Evolutionary conservation across 345 rosid genomes (phyloP).

Genomic region (Chamaenerion angustifolium): DNA sequence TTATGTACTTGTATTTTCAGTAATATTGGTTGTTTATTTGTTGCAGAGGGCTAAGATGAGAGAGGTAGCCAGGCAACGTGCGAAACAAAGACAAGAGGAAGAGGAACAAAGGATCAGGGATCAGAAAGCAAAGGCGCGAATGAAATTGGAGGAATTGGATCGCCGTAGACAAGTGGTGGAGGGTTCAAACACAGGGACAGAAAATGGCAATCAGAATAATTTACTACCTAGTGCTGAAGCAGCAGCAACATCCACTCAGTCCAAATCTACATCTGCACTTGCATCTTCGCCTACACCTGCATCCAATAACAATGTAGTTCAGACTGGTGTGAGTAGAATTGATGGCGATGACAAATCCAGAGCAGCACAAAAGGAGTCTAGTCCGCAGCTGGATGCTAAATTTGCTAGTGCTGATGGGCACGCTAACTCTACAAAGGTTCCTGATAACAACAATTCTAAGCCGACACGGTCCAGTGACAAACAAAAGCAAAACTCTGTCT

Average conservation of each 20-base stretch:
- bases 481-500: slow-evolving; percentile 35
- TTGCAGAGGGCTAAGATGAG: slow-evolving; percentile 61
- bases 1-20: slow-evolving; percentile 6
- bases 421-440: slow-evolving; percentile 16
- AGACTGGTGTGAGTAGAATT: slow-evolving; percentile 15
- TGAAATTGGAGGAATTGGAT: slow-evolving; percentile 74
- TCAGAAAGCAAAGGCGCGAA: slow-evolving; percentile 77
- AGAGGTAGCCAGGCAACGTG: slow-evolving; percentile 37
- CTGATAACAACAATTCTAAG: slow-evolving; percentile 26
- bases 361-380: slow-evolving; percentile 13
- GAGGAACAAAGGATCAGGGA: slow-evolving; percentile 88
- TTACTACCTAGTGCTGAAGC: slow-evolving; percentile 15
- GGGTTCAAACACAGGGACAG: slow-evolving; percentile 24
- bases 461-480: slow-evolving; percentile 39
- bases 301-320: slow-evolving; percentile 4
- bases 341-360: slow-evolving; percentile 21
- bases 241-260: slow-evolving; percentile 10
- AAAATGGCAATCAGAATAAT: slow-evolving; percentile 12
- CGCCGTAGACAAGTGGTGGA: slow-evolving; percentile 48
- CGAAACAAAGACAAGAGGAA: slow-evolving; percentile 56
- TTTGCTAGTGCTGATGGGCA: too few species aligned
- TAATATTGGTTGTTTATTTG: slow-evolving; percentile 11
- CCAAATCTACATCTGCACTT: slow-evolving; percentile 10
- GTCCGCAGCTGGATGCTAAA: slow-evolving; percentile 15
- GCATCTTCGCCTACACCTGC: slow-evolving; percentile 13